phyloP scores from a whole-genome alignment of 176 grass and related monocot genomes.

The Chloris gayana region DNA sequence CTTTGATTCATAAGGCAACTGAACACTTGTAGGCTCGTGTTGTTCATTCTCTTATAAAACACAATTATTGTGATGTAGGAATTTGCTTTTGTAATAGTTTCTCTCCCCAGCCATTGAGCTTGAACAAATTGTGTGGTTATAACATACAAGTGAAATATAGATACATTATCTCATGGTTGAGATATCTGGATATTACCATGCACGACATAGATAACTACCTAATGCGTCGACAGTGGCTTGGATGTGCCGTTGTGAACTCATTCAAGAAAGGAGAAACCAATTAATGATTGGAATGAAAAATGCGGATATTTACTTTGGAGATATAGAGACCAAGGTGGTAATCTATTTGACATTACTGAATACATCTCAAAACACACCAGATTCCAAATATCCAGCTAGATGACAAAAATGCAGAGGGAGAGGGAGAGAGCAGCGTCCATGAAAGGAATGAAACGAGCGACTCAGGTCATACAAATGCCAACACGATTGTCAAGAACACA shows the following conservation, averaged over 20 bases:
- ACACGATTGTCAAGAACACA: conserved; percentile 30
- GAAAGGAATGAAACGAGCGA: conserved; percentile 37
- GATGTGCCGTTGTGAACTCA: neutral
- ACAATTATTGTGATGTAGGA: neutral
- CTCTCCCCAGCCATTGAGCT: neutral
- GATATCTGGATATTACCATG: neutral
- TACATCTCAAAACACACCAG: conserved; percentile 52
- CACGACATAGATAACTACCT: neutral
- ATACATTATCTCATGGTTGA: neutral
- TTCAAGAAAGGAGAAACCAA: neutral
- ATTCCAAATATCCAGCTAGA: conserved; percentile 45
- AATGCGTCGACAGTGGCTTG: neutral
- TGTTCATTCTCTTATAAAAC: conserved; percentile 6
- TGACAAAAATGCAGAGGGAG: conserved; percentile 41
- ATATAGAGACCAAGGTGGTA: conserved; percentile 46
- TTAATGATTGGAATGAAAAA: neutral
- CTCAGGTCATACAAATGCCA: conserved; percentile 46
- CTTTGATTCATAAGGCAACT: conserved; percentile 39
- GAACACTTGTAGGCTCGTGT: conserved; percentile 14
- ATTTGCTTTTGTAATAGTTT: neutral
- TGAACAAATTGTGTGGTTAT: neutral
- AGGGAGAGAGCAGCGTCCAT: conserved; percentile 21
- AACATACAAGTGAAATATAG: neutral
- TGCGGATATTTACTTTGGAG: conserved; percentile 50
- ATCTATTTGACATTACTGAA: conserved; percentile 51